phyloP scores from a whole-genome alignment of 352 stramenopile species.

The Pythium chondricola region DNA sequence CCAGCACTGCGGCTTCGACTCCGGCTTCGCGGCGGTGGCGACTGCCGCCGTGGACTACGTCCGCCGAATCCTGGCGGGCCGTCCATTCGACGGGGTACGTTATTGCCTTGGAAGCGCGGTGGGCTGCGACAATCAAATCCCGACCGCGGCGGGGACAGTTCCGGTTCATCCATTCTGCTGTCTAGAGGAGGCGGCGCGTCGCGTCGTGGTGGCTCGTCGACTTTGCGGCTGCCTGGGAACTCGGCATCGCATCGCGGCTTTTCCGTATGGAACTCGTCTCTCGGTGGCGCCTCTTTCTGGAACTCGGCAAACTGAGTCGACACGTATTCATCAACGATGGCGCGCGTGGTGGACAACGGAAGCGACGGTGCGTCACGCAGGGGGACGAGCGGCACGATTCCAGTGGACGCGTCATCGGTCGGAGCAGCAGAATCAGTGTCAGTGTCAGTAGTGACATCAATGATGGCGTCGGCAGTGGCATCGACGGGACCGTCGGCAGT shows the following conservation, averaged over 20 bases:
- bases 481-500: neutral
- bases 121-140: slow-evolving; percentile 3
- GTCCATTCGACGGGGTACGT: no score
- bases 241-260: neutral
- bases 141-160: slow-evolving; percentile 1
- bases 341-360: no score
- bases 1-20: slow-evolving; percentile 11
- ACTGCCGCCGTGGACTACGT: neutral
- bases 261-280: neutral
- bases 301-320: no score
- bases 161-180: neutral
- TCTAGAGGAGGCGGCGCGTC: slow-evolving; percentile 1
- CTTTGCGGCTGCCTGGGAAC: neutral
- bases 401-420: neutral
- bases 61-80: neutral
- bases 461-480: neutral
- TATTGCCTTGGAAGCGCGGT: no score
- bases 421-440: neutral
- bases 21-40: slow-evolving; percentile 1
- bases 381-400: neutral
- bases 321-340: no score
- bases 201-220: slow-evolving; percentile 3
- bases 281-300: no score
- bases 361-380: neutral
- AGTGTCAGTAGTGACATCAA: neutral